These are phyloP conservation scores for Blastomyces percursus DNA, from an alignment of 2,329 filamentous ascomycete genomes.

Conservation along the genomic window DNA sequence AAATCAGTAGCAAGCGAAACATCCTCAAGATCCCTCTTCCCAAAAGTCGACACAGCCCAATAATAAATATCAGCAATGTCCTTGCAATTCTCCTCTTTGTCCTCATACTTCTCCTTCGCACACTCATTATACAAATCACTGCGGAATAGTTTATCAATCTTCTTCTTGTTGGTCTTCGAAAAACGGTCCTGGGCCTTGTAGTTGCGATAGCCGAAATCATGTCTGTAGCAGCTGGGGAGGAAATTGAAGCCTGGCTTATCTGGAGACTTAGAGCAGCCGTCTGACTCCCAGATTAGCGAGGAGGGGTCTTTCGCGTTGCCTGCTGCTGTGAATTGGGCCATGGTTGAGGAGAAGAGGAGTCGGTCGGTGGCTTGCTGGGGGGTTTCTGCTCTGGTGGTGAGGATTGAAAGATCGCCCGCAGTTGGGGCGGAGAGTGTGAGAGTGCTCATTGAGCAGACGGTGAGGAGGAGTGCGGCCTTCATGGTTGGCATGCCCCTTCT, in stretches of 20 bases:
- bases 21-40: slow-evolving; percentile 6
- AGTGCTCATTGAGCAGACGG: neutral
- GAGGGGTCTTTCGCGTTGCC: slow-evolving; percentile 34
- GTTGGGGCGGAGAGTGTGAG: neutral
- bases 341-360: slow-evolving; percentile 37
- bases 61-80: slow-evolving; percentile 26
- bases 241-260: slow-evolving; percentile 29
- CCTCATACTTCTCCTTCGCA: slow-evolving; percentile 5
- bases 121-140: slow-evolving; percentile 26
- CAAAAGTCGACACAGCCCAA: slow-evolving; percentile 22
- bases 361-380: slow-evolving; percentile 30
- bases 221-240: slow-evolving; percentile 39
- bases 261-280: slow-evolving; percentile 26
- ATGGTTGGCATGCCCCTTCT: neutral
- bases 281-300: slow-evolving; percentile 27
- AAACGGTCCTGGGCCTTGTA: slow-evolving; percentile 42
- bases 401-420: neutral
- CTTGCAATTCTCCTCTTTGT: slow-evolving; percentile 11
- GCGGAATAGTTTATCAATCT: slow-evolving; percentile 43
- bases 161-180: slow-evolving; percentile 30
- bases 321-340: slow-evolving; percentile 34
- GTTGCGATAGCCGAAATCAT: slow-evolving; percentile 49
- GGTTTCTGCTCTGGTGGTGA: neutral
- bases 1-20: neutral
- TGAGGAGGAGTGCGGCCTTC: neutral